Evolutionary conservation across 768 basidiomycete species (phyloP), one percentile per base, ranked within the genome.

Genomic region (Termitomyces sp.): DNA sequence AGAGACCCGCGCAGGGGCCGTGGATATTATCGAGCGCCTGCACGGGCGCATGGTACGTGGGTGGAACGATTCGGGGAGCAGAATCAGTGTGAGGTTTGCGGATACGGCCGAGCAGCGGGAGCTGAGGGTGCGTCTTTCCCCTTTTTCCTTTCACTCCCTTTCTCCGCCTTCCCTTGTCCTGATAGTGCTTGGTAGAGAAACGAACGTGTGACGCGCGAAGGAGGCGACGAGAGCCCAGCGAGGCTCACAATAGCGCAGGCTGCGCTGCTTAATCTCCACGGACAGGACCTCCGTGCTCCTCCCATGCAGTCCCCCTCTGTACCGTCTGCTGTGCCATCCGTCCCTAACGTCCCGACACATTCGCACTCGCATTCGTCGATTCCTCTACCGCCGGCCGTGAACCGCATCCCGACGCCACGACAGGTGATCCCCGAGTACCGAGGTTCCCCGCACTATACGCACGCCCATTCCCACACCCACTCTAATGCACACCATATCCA

Each of bases 1-100:
- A 26, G 89, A 92, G 63, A 84, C 80, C 18, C 85, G 90, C 18
- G 32, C 63, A 0, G 89, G 88, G 0, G 90, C 90, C 3, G 87
- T 90, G 64, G 88, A 92, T 57, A 79, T 88, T 54, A 83, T 91
- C 43, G 87, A 90, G 59, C 80, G 85, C 30, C 75, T 92, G 30
- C 89, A 92, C 67, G 90, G 90, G 6, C 78, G 87, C 9, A 85
- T 89, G 81, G 87, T 92, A 8, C 78, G 88, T 43, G 90, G 90
- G 12, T 87, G 83, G 85, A 81, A 88, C 59, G 90, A 92, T 59
- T 69, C 81, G 12, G 89, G 89, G 16, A 86, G 87, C 65, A 73
- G 90, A 51, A 89, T 92, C 56, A 88, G 86, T 6, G 90, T 91
- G 18, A 77, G 90, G 38, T 91, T 91, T 65, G 89, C 89, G 14